These are phyloP conservation scores for Leishmania mexicana DNA, from an alignment of 208 protist species.

Conservation along the genomic window DNA sequence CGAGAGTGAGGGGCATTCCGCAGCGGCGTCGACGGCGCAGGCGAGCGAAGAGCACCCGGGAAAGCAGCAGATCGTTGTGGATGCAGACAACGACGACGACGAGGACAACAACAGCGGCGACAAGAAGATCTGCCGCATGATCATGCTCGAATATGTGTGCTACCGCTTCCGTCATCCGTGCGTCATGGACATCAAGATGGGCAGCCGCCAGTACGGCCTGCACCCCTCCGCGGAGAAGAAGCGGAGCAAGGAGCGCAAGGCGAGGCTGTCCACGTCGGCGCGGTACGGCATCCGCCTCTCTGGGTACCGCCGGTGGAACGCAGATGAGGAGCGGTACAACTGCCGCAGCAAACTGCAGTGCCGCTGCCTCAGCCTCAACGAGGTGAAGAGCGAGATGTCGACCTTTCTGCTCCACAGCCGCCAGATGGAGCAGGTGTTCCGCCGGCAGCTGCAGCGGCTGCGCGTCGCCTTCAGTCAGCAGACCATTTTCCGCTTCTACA, in stretches of 20 bases:
- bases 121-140: conserved; percentile 53
- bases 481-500: conserved; percentile 81
- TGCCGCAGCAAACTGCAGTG: conserved; percentile 68
- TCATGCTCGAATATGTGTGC: conserved; percentile 85
- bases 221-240: conserved; percentile 67
- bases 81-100: conserved; percentile 20
- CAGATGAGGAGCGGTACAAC: conserved; percentile 41
- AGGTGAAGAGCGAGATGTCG: conserved; percentile 52
- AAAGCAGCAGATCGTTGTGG: conserved; percentile 1
- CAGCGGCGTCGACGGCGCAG: not conserved
- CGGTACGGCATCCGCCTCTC: conserved; percentile 81
- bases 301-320: conserved; percentile 76
- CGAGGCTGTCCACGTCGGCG: conserved; percentile 58
- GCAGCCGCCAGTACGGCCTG: conserved; percentile 81
- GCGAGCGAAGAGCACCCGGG: not conserved
- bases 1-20: not conserved
- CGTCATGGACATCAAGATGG: conserved; percentile 90
- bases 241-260: conserved; percentile 75
- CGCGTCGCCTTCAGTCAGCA: conserved; percentile 62
- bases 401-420: conserved; percentile 42
- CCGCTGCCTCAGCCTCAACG: conserved; percentile 43
- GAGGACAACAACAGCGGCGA: conserved; percentile 8
- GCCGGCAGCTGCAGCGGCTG: conserved; percentile 53
- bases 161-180: conserved; percentile 73
- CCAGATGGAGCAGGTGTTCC: conserved; percentile 37